phyloP scores from a whole-genome alignment of 441 rosid species.

The Rhodomyrtus psidioides region DNA sequence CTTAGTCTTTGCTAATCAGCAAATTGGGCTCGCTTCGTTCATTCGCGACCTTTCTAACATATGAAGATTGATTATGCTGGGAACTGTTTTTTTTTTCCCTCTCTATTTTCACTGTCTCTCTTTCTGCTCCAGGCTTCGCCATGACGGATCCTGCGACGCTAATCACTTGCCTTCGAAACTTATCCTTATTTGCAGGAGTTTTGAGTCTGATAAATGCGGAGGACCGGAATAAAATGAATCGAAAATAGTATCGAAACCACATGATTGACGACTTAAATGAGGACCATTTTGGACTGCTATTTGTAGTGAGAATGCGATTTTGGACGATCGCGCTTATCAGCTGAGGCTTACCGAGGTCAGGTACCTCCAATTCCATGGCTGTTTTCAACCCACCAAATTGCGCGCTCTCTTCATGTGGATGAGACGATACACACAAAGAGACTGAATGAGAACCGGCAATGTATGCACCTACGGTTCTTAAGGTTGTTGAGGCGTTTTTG shows the following conservation, averaged over 20 bases:
- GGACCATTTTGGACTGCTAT: background rate
- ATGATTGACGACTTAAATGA: background rate
- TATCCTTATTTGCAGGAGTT: background rate
- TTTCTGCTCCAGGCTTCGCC: background rate
- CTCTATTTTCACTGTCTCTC: background rate
- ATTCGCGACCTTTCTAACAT: background rate
- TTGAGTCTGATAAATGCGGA: too few species aligned
- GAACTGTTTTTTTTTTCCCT: too few species aligned
- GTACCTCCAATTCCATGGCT: too few species aligned
- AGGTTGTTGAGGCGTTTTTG: too few species aligned
- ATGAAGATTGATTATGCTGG: background rate
- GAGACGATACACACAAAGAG: too few species aligned
- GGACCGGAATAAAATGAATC: too few species aligned
- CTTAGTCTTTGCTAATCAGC: background rate
- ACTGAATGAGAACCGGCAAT: too few species aligned
- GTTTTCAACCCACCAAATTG: background rate
- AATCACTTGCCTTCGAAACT: background rate
- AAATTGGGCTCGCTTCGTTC: background rate
- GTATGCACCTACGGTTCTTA: too few species aligned
- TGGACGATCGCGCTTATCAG: background rate
- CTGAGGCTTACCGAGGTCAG: too few species aligned
- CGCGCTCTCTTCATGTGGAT: too few species aligned
- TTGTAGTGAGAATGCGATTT: too few species aligned
- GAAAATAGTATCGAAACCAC: too few species aligned
- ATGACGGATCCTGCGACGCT: accelerated